Percentiles rank a stretch among this genome's conserved stretches.
These are phyloP conservation scores for Prunella vulgaris DNA, from an alignment of 257 asterid genomes.

Conservation along the genomic window DNA sequence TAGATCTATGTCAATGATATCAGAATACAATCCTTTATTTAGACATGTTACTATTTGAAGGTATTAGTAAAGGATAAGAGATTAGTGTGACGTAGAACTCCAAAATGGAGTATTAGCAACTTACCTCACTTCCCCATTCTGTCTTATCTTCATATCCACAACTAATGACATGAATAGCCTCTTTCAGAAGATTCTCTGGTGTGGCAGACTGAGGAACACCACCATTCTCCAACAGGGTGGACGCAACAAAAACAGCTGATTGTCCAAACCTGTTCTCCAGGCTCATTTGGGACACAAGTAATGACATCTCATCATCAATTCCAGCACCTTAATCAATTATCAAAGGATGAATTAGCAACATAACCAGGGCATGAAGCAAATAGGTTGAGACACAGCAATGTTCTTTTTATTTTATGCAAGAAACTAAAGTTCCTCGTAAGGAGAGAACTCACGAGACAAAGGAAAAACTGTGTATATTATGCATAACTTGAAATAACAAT, in stretches of 20 bases:
- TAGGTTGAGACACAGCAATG: neutral
- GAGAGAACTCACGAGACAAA: neutral
- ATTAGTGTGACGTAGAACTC: conserved; percentile 12
- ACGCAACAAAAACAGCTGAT: conserved; percentile 95
- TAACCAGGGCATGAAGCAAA: conserved; percentile 6
- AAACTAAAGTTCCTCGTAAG: neutral
- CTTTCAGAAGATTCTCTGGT: conserved; percentile 89
- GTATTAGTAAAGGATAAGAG: neutral
- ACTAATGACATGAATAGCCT: conserved; percentile 97
- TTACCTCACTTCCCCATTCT: conserved; percentile 96
- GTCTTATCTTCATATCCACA: conserved; percentile 99
- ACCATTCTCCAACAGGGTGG: conserved; percentile 96
- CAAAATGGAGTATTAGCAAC: conserved; percentile 12
- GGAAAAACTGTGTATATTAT: neutral
- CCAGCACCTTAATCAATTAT: conserved; percentile 64
- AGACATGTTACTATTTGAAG: neutral
- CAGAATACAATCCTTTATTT: conserved; percentile 1
- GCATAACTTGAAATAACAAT: neutral
- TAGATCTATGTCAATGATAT: neutral
- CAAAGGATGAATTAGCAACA: conserved; percentile 17
- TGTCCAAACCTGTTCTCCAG: conserved; percentile 96
- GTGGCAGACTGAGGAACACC: conserved; percentile 96
- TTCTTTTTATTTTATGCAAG: neutral
- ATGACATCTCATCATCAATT: conserved; percentile 88
- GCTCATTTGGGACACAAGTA: conserved; percentile 92